Conservation (phyloP, 768 basidiomycete species). For the Serpula lacrymans region DNA sequence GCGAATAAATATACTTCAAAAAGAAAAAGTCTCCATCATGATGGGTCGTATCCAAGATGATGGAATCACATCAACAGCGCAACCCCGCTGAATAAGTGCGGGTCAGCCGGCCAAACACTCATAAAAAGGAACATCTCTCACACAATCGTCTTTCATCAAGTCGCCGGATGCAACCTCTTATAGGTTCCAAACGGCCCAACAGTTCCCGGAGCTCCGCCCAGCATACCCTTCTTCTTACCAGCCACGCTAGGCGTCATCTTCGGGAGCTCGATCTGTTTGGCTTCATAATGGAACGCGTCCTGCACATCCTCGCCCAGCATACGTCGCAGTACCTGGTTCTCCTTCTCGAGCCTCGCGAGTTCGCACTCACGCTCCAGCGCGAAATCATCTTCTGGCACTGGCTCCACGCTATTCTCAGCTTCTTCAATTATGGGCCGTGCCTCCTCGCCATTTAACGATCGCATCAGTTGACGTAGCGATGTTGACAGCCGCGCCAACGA, state of each 20-base stretch:
- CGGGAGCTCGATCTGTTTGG: constrained; percentile 8
- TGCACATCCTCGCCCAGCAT: constrained; percentile 54
- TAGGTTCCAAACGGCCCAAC: constrained; percentile 44
- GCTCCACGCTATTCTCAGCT: no score
- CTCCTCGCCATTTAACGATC: constrained; percentile 68
- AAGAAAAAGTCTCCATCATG: no score
- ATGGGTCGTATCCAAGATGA: no score
- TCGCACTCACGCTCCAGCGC: constrained; percentile 90
- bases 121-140: no score
- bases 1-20: no score
- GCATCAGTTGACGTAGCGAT: constrained; percentile 66
- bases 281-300: constrained; percentile 14
- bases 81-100: no score
- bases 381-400: constrained; percentile 68
- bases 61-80: no score
- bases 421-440: constrained; percentile 19
- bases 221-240: constrained; percentile 17
- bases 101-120: no score
- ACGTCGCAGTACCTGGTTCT: constrained; percentile 78
- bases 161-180: constrained; percentile 37
- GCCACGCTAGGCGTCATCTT: constrained; percentile 6
- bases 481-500: constrained; percentile 69
- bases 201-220: constrained; percentile 33
- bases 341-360: constrained; percentile 78
- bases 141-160: no score